Evolutionary conservation across 2,329 filamentous ascomycete genomes (phyloP), one percentile per base, ranked within the genome.

Genomic region (Lecanicillium sp.): DNA sequence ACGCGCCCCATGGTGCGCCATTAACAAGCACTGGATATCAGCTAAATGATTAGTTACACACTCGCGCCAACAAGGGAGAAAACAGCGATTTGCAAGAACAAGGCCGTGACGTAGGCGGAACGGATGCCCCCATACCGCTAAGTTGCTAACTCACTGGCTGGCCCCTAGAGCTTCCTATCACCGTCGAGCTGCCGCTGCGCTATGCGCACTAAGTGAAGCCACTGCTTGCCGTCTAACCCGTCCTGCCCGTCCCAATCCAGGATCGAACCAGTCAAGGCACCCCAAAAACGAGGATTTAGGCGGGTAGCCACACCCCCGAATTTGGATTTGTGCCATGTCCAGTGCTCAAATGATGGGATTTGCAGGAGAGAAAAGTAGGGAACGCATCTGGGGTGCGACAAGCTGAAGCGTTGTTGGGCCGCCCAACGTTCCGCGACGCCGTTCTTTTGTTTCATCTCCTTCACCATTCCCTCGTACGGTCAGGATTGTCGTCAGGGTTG

Each of bases 161-260:
- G 37, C 44, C 44, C 44, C 32, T 15, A 23, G 29, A 7, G 44
- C 37, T 41, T 41, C 44, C 44, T 48, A 48, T 48, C 44, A 48
- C 27, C 37, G 44, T 33, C 21, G 37, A 36, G 44, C 44, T 35
- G 20, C 43, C 27, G 37, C 24, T 35, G 30, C 44, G 37, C 44
- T 48, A 47, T 26, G 20, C 24, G 44, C 44, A 40, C 44, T 46
- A 41, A 47, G 27, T 10, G 44, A 40, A 48, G 44, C 44, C 44
- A 48, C 38, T 17, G 33, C 17, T 30, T 44, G 42, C 43, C 17
- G 14, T 7, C 24, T 15, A 21, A 14, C 33, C 43, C 43, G 17
- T 21, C 29, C n/a, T n/a, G 11, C 36, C 21, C 21, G 36, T 26
- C 17, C 14, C 15, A 29, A 33, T n/a, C n/a, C 44, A 24, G 36